Base-by-base conservation (phyloP, 306 rosid species). In the Oemleria cerasiformis region DNA sequence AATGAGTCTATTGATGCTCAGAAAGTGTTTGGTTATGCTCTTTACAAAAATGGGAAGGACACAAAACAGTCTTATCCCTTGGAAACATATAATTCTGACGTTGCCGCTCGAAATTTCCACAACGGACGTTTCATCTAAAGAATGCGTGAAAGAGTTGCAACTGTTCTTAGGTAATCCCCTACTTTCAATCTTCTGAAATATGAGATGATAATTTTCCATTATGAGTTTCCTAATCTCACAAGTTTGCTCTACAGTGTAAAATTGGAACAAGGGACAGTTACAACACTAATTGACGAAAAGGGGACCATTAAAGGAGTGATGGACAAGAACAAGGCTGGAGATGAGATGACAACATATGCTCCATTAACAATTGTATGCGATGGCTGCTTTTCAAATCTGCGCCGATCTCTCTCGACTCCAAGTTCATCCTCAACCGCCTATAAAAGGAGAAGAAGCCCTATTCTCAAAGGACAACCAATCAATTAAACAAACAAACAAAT, bases 71-170 rank as follows among this genome's bases (percentile, higher is more conserved):
- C 92, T 67, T 92, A 88, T 65, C 96, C 98, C 23, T 72, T 90
- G 79, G 75, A 90, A 59, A 79, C 82, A 0, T 84, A 76, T 64
- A 57, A 30, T 49, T 59, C 87, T 14, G 80, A 82, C 59, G 74
- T 90, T 8, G 79, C 91, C 9, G 98, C 96, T 0, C 81, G 92
- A 84, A 84, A 91, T 81, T 92, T 92, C 53, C 96, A 88, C 83
- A 87, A 90, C 73, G 98, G 98, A 4, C 95, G 92, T 65, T 92
- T 92, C 81, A 81, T 92, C 17, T 92, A 90, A 68, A 80, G 85
- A 44, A 84, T 92, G 91, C 67, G 96, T 15, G 83, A 86, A 44
- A 92, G 81, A 73, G 95, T 90, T 65, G 75, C 88, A 44, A 68
- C 87, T 70, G 84, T 92, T 77, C 73, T 87, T 3, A 90, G 86